Percentiles rank a stretch among this genome's conserved stretches.
These are phyloP conservation scores for Nicotiana paniculata DNA, from an alignment of 257 asterid species.

Conservation along the genomic window DNA sequence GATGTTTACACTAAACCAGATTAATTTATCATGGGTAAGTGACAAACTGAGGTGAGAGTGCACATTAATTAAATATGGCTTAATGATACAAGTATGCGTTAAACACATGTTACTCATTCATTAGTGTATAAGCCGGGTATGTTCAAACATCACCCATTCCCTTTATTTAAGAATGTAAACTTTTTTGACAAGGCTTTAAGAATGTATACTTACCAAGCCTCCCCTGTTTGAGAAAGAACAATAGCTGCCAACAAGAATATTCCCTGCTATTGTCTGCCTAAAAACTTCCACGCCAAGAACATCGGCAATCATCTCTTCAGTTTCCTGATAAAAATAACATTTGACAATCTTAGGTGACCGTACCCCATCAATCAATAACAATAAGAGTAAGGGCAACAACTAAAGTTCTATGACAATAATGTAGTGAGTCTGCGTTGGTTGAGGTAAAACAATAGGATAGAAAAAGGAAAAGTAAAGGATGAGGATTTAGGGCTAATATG, in stretches of 20 bases:
- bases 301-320: slow-evolving; percentile 90
- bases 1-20: neutral
- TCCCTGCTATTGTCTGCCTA: slow-evolving; percentile 80
- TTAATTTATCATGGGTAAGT: neutral
- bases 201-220: slow-evolving; percentile 65
- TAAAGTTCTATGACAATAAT: neutral
- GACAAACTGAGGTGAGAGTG: neutral
- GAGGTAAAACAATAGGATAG: neutral
- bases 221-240: slow-evolving; percentile 78
- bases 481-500: neutral
- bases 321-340: slow-evolving; percentile 43
- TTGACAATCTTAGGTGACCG: neutral
- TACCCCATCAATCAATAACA: neutral
- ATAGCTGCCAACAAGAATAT: slow-evolving; percentile 77
- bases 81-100: neutral
- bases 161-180: slow-evolving; percentile 1
- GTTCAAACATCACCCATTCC: neutral
- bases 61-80: neutral
- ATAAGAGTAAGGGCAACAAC: neutral
- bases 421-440: neutral
- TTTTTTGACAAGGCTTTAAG: slow-evolving; percentile 1
- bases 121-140: no score
- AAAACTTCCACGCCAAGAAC: slow-evolving; percentile 92
- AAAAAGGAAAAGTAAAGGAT: neutral
- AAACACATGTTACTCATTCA: neutral